Evolutionary conservation across 495 filamentous ascomycete species (phyloP).

Genomic region (Neurospora sp.): DNA sequence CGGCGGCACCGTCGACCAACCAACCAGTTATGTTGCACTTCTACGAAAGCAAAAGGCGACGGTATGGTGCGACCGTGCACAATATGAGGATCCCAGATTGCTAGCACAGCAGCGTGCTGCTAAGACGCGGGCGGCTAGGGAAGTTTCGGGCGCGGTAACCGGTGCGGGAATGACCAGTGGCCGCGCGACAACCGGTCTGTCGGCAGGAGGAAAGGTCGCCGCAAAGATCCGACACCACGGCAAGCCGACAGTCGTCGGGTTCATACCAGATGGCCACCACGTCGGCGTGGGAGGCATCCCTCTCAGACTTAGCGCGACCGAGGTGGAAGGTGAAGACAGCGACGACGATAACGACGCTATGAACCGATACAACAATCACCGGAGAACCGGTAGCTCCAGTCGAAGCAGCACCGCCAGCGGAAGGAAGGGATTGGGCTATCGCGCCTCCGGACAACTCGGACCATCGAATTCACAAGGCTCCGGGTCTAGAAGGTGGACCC

Average conservation of each 20-base stretch:
- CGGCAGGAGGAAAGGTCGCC: slow-evolving; percentile 40
- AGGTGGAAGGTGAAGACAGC: slow-evolving; percentile 75
- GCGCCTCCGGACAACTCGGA: slow-evolving; percentile 35
- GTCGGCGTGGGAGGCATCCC: slow-evolving; percentile 69
- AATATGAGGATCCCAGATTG: slow-evolving; percentile 81
- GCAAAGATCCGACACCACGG: slow-evolving; percentile 79
- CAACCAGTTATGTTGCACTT: slow-evolving; percentile 80
- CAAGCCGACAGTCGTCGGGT: slow-evolving; percentile 57
- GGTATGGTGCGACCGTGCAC: slow-evolving; percentile 94
- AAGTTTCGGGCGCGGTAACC: slow-evolving; percentile 45
- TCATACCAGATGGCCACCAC: slow-evolving; percentile 61
- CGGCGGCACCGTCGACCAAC: slow-evolving; percentile 46
- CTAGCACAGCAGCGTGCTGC: slow-evolving; percentile 70
- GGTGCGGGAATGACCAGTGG: slow-evolving; percentile 23
- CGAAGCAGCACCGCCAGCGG: slow-evolving; percentile 67
- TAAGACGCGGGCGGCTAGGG: slow-evolving; percentile 71
- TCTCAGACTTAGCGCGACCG: slow-evolving; percentile 82
- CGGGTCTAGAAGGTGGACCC: slow-evolving; percentile 49
- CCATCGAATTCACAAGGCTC: slow-evolving; percentile 21
- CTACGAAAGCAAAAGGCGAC: slow-evolving; percentile 95
- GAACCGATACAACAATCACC: slow-evolving; percentile 52
- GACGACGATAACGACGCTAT: slow-evolving; percentile 59
- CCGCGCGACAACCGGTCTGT: slow-evolving; percentile 50
- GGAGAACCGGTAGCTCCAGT: slow-evolving; percentile 63
- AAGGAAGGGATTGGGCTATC: slow-evolving; percentile 47